These are phyloP conservation scores for Acanthamoeba lenticulata DNA, from an alignment of 208 protist genomes.

Conservation along the genomic window DNA sequence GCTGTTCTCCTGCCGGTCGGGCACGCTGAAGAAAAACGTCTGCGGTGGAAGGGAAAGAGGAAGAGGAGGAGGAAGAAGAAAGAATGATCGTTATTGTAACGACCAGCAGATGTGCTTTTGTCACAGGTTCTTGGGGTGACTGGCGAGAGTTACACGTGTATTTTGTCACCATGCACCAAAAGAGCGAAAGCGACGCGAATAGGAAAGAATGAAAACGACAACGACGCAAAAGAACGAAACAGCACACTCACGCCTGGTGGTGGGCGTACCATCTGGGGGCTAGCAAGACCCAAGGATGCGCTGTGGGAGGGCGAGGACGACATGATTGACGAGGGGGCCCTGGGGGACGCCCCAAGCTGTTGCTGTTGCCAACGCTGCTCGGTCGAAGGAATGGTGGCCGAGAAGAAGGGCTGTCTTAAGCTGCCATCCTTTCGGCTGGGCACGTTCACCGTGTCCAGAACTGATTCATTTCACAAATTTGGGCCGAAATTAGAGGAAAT, in stretches of 20 bases:
- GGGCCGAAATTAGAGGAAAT: not conserved
- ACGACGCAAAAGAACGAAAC: not conserved
- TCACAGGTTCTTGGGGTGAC: not conserved
- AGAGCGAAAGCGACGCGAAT: too few species aligned
- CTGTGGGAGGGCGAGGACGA: not conserved
- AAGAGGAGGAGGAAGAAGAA: not conserved
- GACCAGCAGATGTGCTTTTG: not conserved
- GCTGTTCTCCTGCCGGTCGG: not conserved
- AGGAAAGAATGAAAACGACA: not conserved
- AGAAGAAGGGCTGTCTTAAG: not conserved
- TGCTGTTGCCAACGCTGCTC: not conserved
- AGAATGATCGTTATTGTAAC: not conserved
- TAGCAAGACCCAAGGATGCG: too few species aligned
- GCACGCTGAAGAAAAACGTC: not conserved
- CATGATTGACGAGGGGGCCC: not conserved
- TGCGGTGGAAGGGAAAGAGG: not conserved
- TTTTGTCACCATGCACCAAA: not conserved
- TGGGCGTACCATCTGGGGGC: too few species aligned
- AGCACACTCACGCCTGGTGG: not conserved
- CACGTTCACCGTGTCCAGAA: not conserved
- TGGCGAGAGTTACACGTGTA: too few species aligned
- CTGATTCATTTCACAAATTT: not conserved
- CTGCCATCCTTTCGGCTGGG: not conserved
- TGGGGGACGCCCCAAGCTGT: not conserved
- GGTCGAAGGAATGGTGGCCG: not conserved